Evolutionary conservation across 148 eudicot species (phyloP), one percentile per base, ranked within the genome.

Genomic region (Rhododendron simsii): DNA sequence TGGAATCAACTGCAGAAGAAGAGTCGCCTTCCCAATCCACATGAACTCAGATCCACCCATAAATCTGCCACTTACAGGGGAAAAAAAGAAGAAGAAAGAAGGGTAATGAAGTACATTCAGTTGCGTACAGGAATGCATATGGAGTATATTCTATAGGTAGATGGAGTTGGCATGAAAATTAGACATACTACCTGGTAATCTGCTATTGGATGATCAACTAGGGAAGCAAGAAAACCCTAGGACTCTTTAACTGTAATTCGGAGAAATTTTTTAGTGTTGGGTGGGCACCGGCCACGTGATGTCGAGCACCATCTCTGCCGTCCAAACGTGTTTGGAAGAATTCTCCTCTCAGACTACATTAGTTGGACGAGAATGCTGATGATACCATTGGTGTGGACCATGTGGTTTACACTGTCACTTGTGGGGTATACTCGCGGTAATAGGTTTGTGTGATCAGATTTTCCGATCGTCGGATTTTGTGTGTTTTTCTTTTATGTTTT

Each of bases 1-100:
- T 51, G 94, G 89, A 86, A 90, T 76, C 85, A 92, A 80, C 18
- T 92, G 90, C 82, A 93, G 83, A 59, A 93, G 65, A 14, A 92
- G 81, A 77, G 89, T 7, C 63, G 48, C 39, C 57, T 90, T 84
- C 41, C 89, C 85, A 57, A 89, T 86, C 92, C 90, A 89, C 23
- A 85, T 50, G 12, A 84, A 76, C 28, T 86, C 85, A 33, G 48
- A 67, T 69, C 65, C 45, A 21, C 47, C 88, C 96, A 93, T 93
- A 21, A 33, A 90, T 84, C 73, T 26, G 14, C 30, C 1, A 65
- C 3, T 65, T 26, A 0, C 73, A 9, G 4, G 1, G 9, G 11
- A 3, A 10, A 55, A 16, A 55, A 15, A 55, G 5, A 5, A 55
- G n/a, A 51, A 11, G 48, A 39, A 59, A 2, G 73, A 67, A 53